Evolutionary conservation across 2,329 filamentous ascomycete species (phyloP).

Genomic region (Talaromyces piceae): DNA sequence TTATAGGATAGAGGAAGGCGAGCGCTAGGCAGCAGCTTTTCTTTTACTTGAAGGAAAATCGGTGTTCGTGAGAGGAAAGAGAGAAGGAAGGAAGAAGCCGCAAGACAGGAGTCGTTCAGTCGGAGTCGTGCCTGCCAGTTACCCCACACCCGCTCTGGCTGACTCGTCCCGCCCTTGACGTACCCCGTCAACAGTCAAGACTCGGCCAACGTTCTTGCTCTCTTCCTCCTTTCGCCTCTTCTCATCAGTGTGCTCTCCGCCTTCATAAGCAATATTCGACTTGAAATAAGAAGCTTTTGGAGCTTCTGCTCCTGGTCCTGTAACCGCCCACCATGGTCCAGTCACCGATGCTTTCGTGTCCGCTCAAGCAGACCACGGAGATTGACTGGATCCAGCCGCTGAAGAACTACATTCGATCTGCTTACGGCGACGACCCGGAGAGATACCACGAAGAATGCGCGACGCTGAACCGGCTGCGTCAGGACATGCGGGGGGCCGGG

Average conservation of each 20-base stretch:
- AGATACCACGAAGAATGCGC: conserved; percentile 92
- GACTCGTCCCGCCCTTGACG: not conserved
- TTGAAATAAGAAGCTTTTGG: conserved; percentile 27
- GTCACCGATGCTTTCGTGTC: conserved; percentile 90
- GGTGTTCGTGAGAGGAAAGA: too few relatives aligned
- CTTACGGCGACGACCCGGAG: conserved; percentile 94
- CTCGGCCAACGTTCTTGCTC: not conserved
- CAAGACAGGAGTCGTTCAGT: too few relatives aligned
- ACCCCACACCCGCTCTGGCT: conserved; percentile 9
- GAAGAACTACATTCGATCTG: conserved; percentile 86
- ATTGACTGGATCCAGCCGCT: conserved; percentile 94
- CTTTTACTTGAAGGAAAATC: too few relatives aligned
- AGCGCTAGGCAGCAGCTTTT: too few relatives aligned
- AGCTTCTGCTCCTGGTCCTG: conserved; percentile 28
- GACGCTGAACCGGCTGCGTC: conserved; percentile 85
- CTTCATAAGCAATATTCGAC: not conserved
- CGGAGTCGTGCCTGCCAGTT: not conserved
- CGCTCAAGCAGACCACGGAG: conserved; percentile 89
- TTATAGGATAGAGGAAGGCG: too few relatives aligned
- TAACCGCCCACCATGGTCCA: conserved; percentile 58
- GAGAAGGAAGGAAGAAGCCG: too few relatives aligned
- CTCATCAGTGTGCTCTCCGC: not conserved
- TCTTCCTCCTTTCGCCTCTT: not conserved
- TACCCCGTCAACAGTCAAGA: conserved; percentile 2
- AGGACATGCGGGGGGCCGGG: conserved; percentile 96